phyloP scores from a whole-genome alignment of 2,329 filamentous ascomycete species.

The Triangularia verruculosa region DNA sequence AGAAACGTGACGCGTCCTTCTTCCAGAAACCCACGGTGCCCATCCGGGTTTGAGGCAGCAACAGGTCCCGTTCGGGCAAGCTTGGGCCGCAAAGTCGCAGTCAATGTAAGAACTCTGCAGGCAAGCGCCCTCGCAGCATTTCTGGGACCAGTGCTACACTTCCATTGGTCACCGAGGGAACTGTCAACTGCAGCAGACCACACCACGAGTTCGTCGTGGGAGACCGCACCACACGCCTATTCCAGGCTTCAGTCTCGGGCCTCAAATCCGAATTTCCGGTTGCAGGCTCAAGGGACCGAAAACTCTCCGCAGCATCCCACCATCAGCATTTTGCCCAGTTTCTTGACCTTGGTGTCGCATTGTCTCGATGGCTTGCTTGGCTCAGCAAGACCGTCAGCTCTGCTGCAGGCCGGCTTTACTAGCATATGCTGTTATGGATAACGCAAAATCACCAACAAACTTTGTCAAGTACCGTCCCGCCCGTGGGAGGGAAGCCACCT shows the following conservation, averaged over 20 bases:
- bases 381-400: neutral
- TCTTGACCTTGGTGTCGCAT: neutral
- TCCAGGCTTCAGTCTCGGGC: slow-evolving; percentile 2
- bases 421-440: neutral
- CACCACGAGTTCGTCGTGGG: neutral
- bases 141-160: neutral
- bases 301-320: neutral
- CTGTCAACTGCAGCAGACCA: slow-evolving; percentile 1
- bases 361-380: neutral
- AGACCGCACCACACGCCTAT: neutral
- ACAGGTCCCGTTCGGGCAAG: neutral
- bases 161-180: neutral
- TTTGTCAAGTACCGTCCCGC: slow-evolving; percentile 7
- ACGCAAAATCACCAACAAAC: slow-evolving; percentile 7
- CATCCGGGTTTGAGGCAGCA: neutral
- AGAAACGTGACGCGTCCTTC: neutral
- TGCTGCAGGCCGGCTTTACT: neutral
- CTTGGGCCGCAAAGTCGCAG: neutral
- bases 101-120: neutral
- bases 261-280: slow-evolving; percentile 13
- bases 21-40: neutral
- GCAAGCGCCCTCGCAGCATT: slow-evolving; percentile 6
- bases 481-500: slow-evolving; percentile 8
- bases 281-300: neutral
- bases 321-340: neutral